phyloP scores from a whole-genome alignment of 2,329 filamentous ascomycete genomes.

The Epichloe elymi region DNA sequence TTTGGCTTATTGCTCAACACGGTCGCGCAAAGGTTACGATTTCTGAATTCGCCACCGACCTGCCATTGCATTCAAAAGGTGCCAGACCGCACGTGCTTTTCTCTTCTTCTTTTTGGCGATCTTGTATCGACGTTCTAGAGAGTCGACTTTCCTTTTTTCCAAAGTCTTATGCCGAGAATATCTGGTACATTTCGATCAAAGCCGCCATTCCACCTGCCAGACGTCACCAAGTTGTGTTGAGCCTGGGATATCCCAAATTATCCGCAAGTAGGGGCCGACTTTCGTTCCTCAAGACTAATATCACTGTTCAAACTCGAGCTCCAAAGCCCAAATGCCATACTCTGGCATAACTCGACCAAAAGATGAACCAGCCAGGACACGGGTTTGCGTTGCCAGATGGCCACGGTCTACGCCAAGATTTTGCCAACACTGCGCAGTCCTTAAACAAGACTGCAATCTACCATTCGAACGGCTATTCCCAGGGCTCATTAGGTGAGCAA shows the following conservation, averaged over 20 bases:
- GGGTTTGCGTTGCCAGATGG: slow-evolving; percentile 13
- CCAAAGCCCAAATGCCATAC: not conserved
- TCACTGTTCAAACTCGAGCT: not conserved
- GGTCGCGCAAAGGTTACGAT: not conserved
- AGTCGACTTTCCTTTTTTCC: not conserved
- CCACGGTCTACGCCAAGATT: slow-evolving; percentile 12
- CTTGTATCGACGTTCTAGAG: not conserved
- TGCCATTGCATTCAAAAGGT: not conserved
- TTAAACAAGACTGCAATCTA: slow-evolving; percentile 6
- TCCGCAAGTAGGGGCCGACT: too few species aligned
- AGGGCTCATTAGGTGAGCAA: slow-evolving; percentile 2
- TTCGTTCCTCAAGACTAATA: too few species aligned
- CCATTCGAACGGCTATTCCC: not conserved
- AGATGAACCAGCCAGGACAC: slow-evolving; percentile 19
- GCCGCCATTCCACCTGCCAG: not conserved
- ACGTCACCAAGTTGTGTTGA: not conserved
- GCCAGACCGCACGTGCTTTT: not conserved
- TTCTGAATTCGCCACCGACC: not conserved
- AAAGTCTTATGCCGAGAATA: not conserved
- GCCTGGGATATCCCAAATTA: not conserved
- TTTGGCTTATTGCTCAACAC: not conserved
- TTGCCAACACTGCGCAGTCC: slow-evolving; percentile 9
- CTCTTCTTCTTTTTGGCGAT: not conserved
- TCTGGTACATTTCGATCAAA: not conserved
- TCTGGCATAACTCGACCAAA: slow-evolving; percentile 2